These are phyloP conservation scores for Colletotrichum paranaense DNA, from an alignment of 2,329 filamentous ascomycete genomes.

Conservation along the genomic window DNA sequence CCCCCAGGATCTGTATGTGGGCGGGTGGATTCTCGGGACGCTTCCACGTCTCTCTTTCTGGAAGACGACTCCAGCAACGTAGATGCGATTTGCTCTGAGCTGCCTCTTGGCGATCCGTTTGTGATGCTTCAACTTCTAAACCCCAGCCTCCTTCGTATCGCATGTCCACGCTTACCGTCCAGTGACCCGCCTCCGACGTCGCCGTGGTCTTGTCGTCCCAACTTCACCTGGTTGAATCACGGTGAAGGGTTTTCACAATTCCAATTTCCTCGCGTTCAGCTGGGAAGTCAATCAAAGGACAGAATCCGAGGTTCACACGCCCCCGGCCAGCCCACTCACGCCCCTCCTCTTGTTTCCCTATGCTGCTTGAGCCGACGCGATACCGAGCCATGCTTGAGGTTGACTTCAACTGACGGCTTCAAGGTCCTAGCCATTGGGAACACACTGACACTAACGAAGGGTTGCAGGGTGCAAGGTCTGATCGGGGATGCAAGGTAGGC, in stretches of 20 bases:
- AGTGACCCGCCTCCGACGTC: slow-evolving; percentile 13
- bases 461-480: slow-evolving; percentile 23
- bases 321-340: slow-evolving; percentile 1
- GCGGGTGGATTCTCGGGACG: slow-evolving; percentile 17
- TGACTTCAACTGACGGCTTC: slow-evolving; percentile 28
- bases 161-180: neutral
- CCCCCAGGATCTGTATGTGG: neutral
- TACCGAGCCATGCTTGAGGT: slow-evolving; percentile 30
- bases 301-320: slow-evolving; percentile 8
- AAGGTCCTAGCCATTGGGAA: slow-evolving; percentile 24
- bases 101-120: slow-evolving; percentile 22
- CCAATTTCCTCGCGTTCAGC: neutral
- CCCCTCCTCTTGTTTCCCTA: slow-evolving; percentile 5
- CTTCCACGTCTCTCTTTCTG: slow-evolving; percentile 12
- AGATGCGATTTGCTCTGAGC: slow-evolving; percentile 30
- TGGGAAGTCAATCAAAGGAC: neutral
- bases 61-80: slow-evolving; percentile 6
- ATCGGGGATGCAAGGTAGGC: slow-evolving; percentile 22
- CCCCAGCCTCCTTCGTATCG: neutral
- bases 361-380: slow-evolving; percentile 20
- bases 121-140: slow-evolving; percentile 12
- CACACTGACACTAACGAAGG: slow-evolving; percentile 24
- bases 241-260: neutral
- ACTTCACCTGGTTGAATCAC: neutral
- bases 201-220: neutral